Percentiles rank a stretch among this genome's conserved stretches.
Conservation (phyloP, 2,329 filamentous ascomycete genomes). For the Pseudogymnoascus destructans region DNA sequence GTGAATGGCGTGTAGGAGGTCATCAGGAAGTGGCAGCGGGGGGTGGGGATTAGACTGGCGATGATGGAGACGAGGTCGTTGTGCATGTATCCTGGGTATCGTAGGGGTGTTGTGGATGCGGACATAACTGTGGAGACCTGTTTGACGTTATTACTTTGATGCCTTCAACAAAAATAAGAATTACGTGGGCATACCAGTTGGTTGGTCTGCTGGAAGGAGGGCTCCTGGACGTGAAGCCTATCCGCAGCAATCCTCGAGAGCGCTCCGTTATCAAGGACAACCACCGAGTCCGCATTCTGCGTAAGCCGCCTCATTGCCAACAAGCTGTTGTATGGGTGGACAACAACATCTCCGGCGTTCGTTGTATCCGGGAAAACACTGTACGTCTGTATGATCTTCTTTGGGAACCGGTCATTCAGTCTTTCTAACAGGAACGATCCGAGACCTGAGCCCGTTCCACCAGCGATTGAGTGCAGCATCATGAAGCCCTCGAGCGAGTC, state of each 20-base stretch:
- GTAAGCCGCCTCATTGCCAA: slow-evolving; percentile 82
- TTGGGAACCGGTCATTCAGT: slow-evolving; percentile 93
- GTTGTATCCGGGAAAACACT: slow-evolving; percentile 95
- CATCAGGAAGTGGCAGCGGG: slow-evolving; percentile 95
- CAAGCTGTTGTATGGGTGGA: slow-evolving; percentile 96
- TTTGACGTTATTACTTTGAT: slow-evolving; percentile 12
- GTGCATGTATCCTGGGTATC: slow-evolving; percentile 99
- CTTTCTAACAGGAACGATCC: slow-evolving; percentile 90
- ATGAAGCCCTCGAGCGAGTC: slow-evolving; percentile 98
- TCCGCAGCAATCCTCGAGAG: slow-evolving; percentile 89
- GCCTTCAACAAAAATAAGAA: background rate
- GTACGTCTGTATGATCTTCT: slow-evolving; percentile 98
- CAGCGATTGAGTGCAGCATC: slow-evolving; percentile 95
- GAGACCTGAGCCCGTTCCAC: slow-evolving; percentile 89
- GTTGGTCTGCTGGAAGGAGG: slow-evolving; percentile 94
- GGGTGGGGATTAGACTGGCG: slow-evolving; percentile 89
- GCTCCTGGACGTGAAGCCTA: slow-evolving; percentile 84
- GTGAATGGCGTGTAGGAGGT: slow-evolving; percentile 98
- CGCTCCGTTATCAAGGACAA: slow-evolving; percentile 92
- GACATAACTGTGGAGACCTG: slow-evolving; percentile 95
- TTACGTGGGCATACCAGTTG: slow-evolving; percentile 52
- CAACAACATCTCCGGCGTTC: slow-evolving; percentile 77
- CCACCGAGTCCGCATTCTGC: slow-evolving; percentile 93
- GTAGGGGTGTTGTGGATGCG: slow-evolving; percentile 86
- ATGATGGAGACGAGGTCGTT: slow-evolving; percentile 97